Evolutionary conservation across 306 rosid species (phyloP), one percentile per base, ranked within the genome.

Genomic region (Ceratonia siliqua): DNA sequence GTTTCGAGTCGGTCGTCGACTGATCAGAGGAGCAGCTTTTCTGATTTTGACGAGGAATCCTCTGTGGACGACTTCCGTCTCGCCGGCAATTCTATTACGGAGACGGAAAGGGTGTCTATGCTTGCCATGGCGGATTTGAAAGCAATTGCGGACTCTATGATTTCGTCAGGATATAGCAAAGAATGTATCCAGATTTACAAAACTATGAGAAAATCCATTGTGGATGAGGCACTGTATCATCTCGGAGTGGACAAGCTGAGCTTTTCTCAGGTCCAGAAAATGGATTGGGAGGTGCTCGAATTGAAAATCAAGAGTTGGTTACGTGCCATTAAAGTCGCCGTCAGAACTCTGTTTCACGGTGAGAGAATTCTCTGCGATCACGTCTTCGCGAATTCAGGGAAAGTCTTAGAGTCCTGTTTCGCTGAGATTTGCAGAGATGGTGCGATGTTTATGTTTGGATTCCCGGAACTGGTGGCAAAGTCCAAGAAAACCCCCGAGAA

Each of bases 401-500:
- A 86, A 22, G 76, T 87, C 21, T 48, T 75, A 0, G 94, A 86
- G 17, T 87, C 93, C 0, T 85, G 90, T 70, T 94, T 89, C 78
- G 36, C 85, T 0, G 97, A 89, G 59, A 87, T 89, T 1, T 9
- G 88, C 0, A 84, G 46, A 83, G 96, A 91, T 3, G 85, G 88
- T 0, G 98, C 97, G 0, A 4, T 30, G 7, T 38, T 18, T 5
- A 84, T 94, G 70, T 88, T 94, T 41, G 76, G 71, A 11, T 94
- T 94, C 81, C 97, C 97, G 5, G 98, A 89, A 73, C 33, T 82
- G 70, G 97, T 90, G 21, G 87, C 85, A 12, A 94, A 87, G 72
- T 79, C 73, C 83, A 91, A 90, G 93, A 91, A 90, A 79, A 36
- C 96, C 1, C 88, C 88, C 0, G 97, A 94, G 73, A 94, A 88